phyloP scores from a whole-genome alignment of 176 grass and related monocot genomes.

The Phoenix roebelenii region DNA sequence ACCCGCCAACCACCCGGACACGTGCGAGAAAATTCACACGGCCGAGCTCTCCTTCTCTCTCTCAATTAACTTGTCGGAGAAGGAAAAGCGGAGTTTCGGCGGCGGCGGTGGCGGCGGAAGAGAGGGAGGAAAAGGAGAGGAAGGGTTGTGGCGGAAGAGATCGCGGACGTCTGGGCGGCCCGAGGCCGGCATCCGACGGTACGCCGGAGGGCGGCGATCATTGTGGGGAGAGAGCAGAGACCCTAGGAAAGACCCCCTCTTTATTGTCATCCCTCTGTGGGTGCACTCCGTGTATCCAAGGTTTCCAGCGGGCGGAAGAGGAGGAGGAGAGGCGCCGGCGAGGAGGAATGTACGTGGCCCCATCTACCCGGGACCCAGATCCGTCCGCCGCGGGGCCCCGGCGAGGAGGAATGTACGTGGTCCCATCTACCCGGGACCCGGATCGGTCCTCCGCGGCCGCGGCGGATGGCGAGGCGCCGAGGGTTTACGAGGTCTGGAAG shows the following conservation, averaged over 20 bases:
- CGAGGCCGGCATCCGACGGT: no score
- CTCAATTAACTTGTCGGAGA: no score
- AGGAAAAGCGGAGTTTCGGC: background rate
- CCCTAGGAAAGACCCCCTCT: slow-evolving; percentile 7
- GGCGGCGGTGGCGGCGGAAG: slow-evolving; percentile 4
- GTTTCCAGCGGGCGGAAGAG: background rate
- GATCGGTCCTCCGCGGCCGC: background rate
- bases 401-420: slow-evolving; percentile 5
- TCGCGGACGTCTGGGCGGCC: no score
- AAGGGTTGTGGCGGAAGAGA: background rate
- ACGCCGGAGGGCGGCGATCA: no score
- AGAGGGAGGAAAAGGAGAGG: background rate
- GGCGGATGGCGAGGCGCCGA: background rate
- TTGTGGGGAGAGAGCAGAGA: background rate
- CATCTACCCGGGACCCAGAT: slow-evolving; percentile 34
- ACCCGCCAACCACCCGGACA: no score
- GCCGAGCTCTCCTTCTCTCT: no score
- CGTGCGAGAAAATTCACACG: no score
- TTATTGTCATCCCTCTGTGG: background rate
- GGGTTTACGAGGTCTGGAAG: slow-evolving; percentile 3
- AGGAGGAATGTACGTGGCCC: slow-evolving; percentile 51
- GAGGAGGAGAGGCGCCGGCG: background rate
- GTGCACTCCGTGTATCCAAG: background rate
- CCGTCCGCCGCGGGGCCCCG: slow-evolving; percentile 1
- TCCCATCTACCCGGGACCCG: background rate